Evolutionary conservation across 805 yeast genomes (phyloP).

Genomic region (Saccharomyces kudriavzevii): DNA sequence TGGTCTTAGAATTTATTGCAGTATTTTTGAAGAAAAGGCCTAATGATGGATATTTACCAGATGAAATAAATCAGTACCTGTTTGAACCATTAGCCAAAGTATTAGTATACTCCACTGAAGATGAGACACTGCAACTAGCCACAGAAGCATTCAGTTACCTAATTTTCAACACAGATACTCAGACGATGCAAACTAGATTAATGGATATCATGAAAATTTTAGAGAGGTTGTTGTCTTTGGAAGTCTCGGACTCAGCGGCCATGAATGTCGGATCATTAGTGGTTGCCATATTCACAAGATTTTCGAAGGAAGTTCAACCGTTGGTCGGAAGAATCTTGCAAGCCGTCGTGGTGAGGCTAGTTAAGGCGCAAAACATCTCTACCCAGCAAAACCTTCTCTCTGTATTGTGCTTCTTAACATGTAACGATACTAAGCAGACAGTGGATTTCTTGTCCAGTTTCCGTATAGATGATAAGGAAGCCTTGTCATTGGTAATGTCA

Average conservation of each 20-base stretch:
- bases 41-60: slow-evolving; percentile 21
- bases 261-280: slow-evolving; percentile 64
- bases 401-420: slow-evolving; percentile 66
- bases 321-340: slow-evolving; percentile 49
- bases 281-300: slow-evolving; percentile 48
- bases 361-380: slow-evolving; percentile 57
- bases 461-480: slow-evolving; percentile 28
- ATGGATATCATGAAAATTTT: slow-evolving; percentile 43
- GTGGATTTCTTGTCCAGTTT: slow-evolving; percentile 50
- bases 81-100: slow-evolving; percentile 24
- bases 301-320: slow-evolving; percentile 32
- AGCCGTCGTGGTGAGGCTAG: slow-evolving; percentile 63
- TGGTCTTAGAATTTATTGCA: slow-evolving; percentile 27
- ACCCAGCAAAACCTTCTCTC: slow-evolving; percentile 70
- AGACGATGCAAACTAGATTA: slow-evolving; percentile 10
- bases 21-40: slow-evolving; percentile 28
- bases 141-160: slow-evolving; percentile 66
- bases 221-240: slow-evolving; percentile 58
- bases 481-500: slow-evolving; percentile 52
- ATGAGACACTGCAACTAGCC: slow-evolving; percentile 67
- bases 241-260: slow-evolving; percentile 72
- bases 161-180: slow-evolving; percentile 35
- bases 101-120: slow-evolving; percentile 47
- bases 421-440: slow-evolving; percentile 53
- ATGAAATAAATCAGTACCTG: slow-evolving; percentile 15